Base-by-base conservation (phyloP, 495 filamentous ascomycete species). In the Trichoderma parareesei region DNA sequence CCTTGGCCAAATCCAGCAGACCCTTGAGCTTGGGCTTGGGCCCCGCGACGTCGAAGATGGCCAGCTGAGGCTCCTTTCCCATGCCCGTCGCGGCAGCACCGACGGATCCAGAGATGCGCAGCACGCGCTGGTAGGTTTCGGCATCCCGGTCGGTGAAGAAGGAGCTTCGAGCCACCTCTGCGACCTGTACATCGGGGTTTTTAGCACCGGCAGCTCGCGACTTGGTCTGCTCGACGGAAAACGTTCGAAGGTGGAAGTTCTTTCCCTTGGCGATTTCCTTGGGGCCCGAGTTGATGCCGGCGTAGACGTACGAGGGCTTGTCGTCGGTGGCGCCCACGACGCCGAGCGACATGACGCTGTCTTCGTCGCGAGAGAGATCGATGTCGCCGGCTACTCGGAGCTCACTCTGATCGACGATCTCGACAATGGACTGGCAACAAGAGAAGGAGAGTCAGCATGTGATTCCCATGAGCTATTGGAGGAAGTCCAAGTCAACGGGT, bases 181-280 rank as follows among this genome's bases (percentile, higher is more conserved):
- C 74, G 64, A 87, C 81, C 69, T 80, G 82, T 13, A 66, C 66
- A 69, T 70, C 68, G 66, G 71, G 67, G 60, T 69, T 69, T 65
- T 75, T 77, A 63, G 77, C 76, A 64, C 68, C 73, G 66, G 60
- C 75, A 70, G 64, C 48, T 69, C 66, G 68, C 64, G 74, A 70
- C 68, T 78, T 77, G 65, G 76, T 74, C 13, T 79, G 75, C 67
- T 78, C 77, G 65, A 93, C 79, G 55, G 79, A 73, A 69, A 97
- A 94, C n/a, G 91, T 81, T 59, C 93, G 82, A 65, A 98, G 84
- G 74, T 98, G 94, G 69, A 91, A 82, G 71, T 98, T 98, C 70
- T 87, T 90, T 38, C 89, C 90, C 65, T 85, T 85, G 68, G 85
- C 76, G 61, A 90, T 82, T 49, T 91, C 85, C 1, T 75, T 80